These are phyloP conservation scores for Knufia petricola DNA, from an alignment of 2,329 filamentous ascomycete species.

Conservation along the genomic window DNA sequence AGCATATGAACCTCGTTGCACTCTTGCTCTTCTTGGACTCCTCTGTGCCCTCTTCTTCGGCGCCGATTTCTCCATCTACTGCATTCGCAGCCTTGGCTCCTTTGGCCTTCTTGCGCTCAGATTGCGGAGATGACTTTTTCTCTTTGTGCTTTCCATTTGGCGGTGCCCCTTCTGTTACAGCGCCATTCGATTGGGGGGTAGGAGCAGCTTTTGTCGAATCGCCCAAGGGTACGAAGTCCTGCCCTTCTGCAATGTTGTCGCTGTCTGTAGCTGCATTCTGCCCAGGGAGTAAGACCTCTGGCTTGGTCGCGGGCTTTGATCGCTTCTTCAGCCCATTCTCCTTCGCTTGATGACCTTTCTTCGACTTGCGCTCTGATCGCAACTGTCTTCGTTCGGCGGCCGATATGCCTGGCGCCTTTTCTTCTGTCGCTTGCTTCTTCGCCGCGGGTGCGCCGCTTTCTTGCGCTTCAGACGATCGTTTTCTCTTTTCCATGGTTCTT, in stretches of 20 bases:
- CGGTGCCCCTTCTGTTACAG: neutral
- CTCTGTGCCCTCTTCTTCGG: constrained; percentile 25
- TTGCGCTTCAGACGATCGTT: constrained; percentile 12
- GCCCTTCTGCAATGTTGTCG: constrained; percentile 4
- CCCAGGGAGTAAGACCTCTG: neutral
- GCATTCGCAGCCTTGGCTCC: constrained; percentile 18
- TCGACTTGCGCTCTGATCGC: constrained; percentile 21
- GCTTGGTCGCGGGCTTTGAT: neutral
- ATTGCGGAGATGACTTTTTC: constrained; percentile 3
- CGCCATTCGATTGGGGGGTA: no score
- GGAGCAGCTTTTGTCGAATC: neutral
- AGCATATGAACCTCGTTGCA: constrained; percentile 58
- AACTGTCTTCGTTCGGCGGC: constrained; percentile 18
- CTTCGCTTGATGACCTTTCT: constrained; percentile 12
- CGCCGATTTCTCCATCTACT: constrained; percentile 12
- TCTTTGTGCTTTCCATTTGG: neutral
- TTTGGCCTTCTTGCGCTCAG: constrained; percentile 7
- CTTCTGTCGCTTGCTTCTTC: constrained; percentile 6
- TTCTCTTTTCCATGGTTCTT: constrained; percentile 20
- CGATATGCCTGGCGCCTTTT: constrained; percentile 8
- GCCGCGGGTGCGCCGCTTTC: constrained; percentile 3
- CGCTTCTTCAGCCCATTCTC: constrained; percentile 14
- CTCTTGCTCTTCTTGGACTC: constrained; percentile 7
- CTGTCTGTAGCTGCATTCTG: neutral
- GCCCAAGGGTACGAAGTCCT: constrained; percentile 6